These are phyloP conservation scores for Puccinia novopanici DNA, from an alignment of 1,284 basidiomycete species.

Conservation along the genomic window DNA sequence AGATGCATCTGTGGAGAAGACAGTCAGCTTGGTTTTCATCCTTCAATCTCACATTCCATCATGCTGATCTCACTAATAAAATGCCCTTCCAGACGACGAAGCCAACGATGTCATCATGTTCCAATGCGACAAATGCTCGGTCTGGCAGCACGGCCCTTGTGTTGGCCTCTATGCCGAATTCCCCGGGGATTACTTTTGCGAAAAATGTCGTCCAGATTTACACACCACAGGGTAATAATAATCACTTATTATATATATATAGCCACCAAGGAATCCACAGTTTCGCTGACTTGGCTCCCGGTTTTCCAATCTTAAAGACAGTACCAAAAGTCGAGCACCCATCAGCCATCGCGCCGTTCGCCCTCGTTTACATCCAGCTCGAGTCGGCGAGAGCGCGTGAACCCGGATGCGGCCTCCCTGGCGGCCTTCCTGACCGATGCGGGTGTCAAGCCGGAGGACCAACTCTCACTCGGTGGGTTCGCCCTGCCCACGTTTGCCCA, in stretches of 20 bases:
- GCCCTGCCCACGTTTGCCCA: constrained; percentile 38
- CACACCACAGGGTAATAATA: constrained; percentile 62
- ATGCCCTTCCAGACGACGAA: constrained; percentile 66
- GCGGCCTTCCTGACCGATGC: constrained; percentile 41
- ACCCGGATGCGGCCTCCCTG: constrained; percentile 34
- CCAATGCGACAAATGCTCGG: constrained; percentile 92
- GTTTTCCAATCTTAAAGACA: constrained; percentile 7
- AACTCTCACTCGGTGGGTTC: constrained; percentile 35
- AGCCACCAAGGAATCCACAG: not conserved
- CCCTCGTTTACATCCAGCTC: constrained; percentile 27
- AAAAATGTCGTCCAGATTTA: constrained; percentile 84
- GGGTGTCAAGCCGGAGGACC: constrained; percentile 38
- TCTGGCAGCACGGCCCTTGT: constrained; percentile 97
- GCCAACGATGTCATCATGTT: constrained; percentile 78
- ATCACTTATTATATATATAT: not conserved
- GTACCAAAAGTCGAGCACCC: constrained; percentile 35
- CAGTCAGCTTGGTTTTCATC: constrained; percentile 22
- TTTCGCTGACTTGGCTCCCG: constrained; percentile 44
- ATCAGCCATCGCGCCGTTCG: constrained; percentile 3
- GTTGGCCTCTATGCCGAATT: constrained; percentile 81
- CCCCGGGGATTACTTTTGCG: constrained; percentile 75
- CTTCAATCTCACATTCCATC: not conserved
- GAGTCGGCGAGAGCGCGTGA: constrained; percentile 25
- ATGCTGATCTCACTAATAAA: constrained; percentile 53
- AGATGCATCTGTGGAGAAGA: constrained; percentile 44